Evolutionary conservation across 2,329 filamentous ascomycete species (phyloP), one percentile per base, ranked within the genome.

Genomic region (Reticulascus tulasneorum): DNA sequence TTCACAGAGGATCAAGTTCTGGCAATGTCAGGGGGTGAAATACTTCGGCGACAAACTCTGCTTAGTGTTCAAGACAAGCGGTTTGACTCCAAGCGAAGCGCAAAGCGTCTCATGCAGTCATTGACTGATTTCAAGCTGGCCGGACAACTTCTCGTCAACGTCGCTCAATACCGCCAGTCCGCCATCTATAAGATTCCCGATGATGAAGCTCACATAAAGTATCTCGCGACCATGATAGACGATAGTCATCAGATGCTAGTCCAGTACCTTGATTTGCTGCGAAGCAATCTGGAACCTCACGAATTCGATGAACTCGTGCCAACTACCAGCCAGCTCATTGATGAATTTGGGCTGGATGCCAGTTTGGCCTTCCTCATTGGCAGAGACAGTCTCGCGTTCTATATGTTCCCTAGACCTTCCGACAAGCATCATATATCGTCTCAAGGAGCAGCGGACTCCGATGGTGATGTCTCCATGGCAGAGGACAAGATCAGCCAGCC

Each of bases 191-290:
- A 80, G 25, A 66, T 83, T 2, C 75, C 84, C 7, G 79, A 88
- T 23, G 70, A 74, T 17, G 78, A 84, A 39, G 82, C 86, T 0
- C 89, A 94, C 43, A 81, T 96, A 56, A 98, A 98, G 59, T 82
- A 90, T 27, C 66, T 97, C 10, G 86, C 87, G 4, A 88, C 88
- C 33, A 82, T 95, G 47, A 77, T 94, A 34, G 93, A 98, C 55
- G 90, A 95, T 56, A 84, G 94, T 15, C 87, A 95, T 48, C 79
- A 86, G 41, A 83, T 90, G 8, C 73, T 97, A 17, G 76, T 80
- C 17, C 90, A 96, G 52, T 98, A 94, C 54, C 72, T 97, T 13
- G 93, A 97, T 51, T 75, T 96, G 7, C 73, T 98, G 21, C 84
- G 85, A 54, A 86, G 79, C 55, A 94, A 89, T 52, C 64, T 96